phyloP scores from a whole-genome alignment of 176 grass and related monocot genomes.

The Triticum dicoccoides region DNA sequence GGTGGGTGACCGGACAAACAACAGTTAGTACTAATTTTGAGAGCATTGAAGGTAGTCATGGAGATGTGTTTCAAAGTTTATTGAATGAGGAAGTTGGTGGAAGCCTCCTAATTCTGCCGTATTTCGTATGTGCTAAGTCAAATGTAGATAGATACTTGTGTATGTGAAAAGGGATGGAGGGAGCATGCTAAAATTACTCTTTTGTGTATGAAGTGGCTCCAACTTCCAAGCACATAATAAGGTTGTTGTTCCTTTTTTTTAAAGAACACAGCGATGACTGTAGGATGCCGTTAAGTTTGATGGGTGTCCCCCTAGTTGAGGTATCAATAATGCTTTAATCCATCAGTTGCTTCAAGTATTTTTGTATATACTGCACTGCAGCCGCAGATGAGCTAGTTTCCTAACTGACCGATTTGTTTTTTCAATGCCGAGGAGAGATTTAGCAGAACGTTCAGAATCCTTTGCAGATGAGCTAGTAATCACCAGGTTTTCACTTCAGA shows the following conservation, averaged over 20 bases:
- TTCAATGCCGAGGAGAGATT: neutral
- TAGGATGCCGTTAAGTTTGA: conserved; percentile 63
- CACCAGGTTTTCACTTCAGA: neutral
- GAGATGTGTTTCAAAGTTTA: too few species aligned
- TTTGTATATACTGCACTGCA: neutral
- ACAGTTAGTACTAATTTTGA: too few species aligned
- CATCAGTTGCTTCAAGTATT: neutral
- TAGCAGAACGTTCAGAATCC: conserved; percentile 7
- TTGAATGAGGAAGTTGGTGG: too few species aligned
- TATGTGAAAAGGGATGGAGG: too few species aligned
- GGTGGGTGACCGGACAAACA: too few species aligned
- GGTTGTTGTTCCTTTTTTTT: too few species aligned
- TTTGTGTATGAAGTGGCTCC: too few species aligned
- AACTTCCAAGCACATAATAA: neutral
- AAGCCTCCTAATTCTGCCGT: too few species aligned
- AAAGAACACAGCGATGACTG: conserved; percentile 28
- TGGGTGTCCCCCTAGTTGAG: conserved; percentile 87
- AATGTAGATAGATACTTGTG: too few species aligned
- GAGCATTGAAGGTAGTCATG: too few species aligned
- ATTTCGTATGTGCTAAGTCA: too few species aligned
- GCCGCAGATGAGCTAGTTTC: neutral
- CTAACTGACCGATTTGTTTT: neutral
- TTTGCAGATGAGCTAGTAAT: neutral
- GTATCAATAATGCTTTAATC: conserved; percentile 29
- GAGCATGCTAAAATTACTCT: too few species aligned